Conservation (phyloP, 2,329 filamentous ascomycete species). For the Talaromyces piceae region DNA sequence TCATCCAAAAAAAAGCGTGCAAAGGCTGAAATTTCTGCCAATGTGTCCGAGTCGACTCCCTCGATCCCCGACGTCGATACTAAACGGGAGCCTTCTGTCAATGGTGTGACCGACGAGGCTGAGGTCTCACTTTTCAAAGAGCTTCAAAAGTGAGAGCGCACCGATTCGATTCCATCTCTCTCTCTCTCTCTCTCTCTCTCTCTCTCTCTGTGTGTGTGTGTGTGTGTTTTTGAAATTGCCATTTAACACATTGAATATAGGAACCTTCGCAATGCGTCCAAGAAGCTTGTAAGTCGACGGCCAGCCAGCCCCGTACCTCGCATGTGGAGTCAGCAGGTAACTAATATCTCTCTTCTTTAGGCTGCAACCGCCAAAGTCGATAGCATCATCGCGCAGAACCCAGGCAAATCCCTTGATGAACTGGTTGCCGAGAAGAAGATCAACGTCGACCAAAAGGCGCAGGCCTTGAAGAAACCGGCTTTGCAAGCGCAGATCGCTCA, state of each 20-base stretch:
- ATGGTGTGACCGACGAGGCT: constrained; percentile 43
- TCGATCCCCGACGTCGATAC: constrained; percentile 19
- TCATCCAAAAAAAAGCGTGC: constrained; percentile 58
- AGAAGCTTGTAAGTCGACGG: constrained; percentile 70
- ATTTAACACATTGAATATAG: constrained; percentile 38
- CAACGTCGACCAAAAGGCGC: constrained; percentile 58
- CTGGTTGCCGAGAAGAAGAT: constrained; percentile 56
- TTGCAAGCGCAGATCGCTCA: constrained; percentile 51
- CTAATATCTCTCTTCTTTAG: constrained; percentile 24
- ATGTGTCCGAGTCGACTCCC: constrained; percentile 19
- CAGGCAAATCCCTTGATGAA: constrained; percentile 54
- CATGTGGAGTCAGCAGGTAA: constrained; percentile 16
- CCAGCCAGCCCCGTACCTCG: not conserved
- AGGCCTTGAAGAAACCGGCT: constrained; percentile 55
- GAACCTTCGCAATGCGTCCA: constrained; percentile 83
- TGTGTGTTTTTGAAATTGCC: not conserved
- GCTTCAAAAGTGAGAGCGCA: constrained; percentile 67
- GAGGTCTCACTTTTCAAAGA: constrained; percentile 82
- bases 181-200: too few relatives aligned
- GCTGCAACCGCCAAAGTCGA: constrained; percentile 55
- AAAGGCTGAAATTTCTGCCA: constrained; percentile 44
- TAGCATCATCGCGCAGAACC: constrained; percentile 53
- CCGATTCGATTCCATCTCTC: too few relatives aligned
- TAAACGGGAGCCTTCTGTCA: constrained; percentile 37
- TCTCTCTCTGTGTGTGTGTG: not conserved